Evolutionary conservation across 331 rosid genomes (phyloP).

Genomic region (Quercus phellos): DNA sequence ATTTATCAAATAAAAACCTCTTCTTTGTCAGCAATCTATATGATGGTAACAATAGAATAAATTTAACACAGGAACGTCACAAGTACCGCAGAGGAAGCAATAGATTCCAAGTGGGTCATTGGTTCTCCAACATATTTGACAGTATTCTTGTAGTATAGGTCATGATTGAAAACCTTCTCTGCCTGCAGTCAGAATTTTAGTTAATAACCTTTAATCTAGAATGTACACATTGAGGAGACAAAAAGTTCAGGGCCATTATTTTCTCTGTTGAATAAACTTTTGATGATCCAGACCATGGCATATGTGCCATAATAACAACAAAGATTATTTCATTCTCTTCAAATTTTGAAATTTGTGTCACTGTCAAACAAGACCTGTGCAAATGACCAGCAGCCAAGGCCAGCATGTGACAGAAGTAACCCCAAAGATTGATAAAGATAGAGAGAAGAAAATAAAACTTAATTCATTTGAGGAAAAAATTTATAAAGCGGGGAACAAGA

Average conservation of each 20-base stretch:
- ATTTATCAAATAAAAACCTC: background rate
- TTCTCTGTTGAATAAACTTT: background rate
- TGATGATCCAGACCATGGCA: background rate
- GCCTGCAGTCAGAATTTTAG: slow-evolving; percentile 47
- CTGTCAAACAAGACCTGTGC: background rate
- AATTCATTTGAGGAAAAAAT: too few relatives aligned
- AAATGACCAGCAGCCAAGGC: background rate
- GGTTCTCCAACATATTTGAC: slow-evolving; percentile 96
- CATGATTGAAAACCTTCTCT: slow-evolving; percentile 83
- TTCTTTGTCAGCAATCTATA: slow-evolving; percentile 10
- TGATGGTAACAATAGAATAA: slow-evolving; percentile 3
- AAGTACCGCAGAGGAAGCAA: slow-evolving; percentile 93
- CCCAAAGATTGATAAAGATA: background rate
- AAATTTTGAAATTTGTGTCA: background rate
- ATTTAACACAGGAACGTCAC: slow-evolving; percentile 1
- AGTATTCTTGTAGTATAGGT: slow-evolving; percentile 70
- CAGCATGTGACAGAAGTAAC: background rate
- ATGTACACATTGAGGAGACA: background rate
- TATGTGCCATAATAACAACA: background rate
- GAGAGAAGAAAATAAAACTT: slow-evolving; percentile 1
- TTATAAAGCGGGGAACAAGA: too few relatives aligned
- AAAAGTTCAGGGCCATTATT: background rate
- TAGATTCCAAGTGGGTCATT: slow-evolving; percentile 96
- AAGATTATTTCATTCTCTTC: background rate
- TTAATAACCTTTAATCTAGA: slow-evolving; percentile 5